Percentiles rank a stretch among this genome's conserved stretches.
These are phyloP conservation scores for Euphrasia confusa DNA, from an alignment of 257 asterid species.

Conservation along the genomic window DNA sequence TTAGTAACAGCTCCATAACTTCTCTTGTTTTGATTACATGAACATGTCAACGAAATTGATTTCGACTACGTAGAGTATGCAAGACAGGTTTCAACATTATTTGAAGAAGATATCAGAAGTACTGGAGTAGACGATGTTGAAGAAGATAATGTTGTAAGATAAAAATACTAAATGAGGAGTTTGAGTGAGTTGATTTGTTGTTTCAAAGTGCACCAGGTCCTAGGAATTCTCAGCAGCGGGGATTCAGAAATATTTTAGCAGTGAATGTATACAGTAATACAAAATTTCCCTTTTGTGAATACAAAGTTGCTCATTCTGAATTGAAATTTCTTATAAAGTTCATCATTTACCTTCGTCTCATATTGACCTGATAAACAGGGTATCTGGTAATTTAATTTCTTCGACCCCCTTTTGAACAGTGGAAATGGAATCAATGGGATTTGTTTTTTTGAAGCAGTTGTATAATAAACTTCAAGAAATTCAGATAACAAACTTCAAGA, in stretches of 20 bases:
- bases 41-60: constrained; percentile 54
- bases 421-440: too few relatives aligned
- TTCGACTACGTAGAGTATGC: constrained; percentile 60
- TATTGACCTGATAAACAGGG: too few relatives aligned
- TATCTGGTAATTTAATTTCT: too few relatives aligned
- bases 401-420: too few relatives aligned
- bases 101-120: constrained; percentile 44
- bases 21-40: constrained; percentile 31
- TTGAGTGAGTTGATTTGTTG: constrained; percentile 5
- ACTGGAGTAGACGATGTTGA: constrained; percentile 26
- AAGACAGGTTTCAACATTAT: constrained; percentile 50
- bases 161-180: background rate
- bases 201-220: background rate
- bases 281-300: background rate
- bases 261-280: constrained; percentile 22
- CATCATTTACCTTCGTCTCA: too few relatives aligned
- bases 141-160: constrained; percentile 6
- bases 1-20: background rate
- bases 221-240: background rate
- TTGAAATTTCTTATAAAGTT: too few relatives aligned
- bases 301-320: background rate
- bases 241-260: constrained; percentile 6
- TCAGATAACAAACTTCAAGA: background rate
- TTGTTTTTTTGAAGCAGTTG: too few relatives aligned
- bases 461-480: too few relatives aligned